Conservation (phyloP, 179 eudicot genomes). For the Drosera spatulata region DNA sequence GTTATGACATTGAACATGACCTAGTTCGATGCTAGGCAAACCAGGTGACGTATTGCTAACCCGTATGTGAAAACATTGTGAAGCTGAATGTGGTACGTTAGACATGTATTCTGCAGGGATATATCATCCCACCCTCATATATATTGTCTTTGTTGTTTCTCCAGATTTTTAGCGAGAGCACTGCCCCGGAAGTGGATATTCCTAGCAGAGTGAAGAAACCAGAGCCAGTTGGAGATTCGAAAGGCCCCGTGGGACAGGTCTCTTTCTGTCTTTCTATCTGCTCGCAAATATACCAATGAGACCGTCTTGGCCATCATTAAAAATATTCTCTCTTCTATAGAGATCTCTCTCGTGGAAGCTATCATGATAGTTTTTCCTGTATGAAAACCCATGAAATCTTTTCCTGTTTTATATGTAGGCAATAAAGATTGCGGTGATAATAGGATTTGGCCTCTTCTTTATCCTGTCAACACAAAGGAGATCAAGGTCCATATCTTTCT, state of each 20-base stretch:
- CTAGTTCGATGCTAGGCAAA: too few relatives aligned
- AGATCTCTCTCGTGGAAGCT: too few relatives aligned
- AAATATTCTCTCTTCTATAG: too few relatives aligned
- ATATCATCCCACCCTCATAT: too few relatives aligned
- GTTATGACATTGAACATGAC: too few relatives aligned
- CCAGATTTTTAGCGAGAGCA: slow-evolving; percentile 15
- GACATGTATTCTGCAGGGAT: too few relatives aligned
- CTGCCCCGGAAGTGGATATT: slow-evolving; percentile 9
- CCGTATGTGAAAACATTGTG: too few relatives aligned
- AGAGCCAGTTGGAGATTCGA: slow-evolving; percentile 15
- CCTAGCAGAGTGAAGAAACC: slow-evolving; percentile 6
- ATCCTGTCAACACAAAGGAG: slow-evolving; percentile 33
- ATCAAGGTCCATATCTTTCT: slow-evolving; percentile 14
- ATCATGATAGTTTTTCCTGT: too few relatives aligned
- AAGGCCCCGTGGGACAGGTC: slow-evolving; percentile 45
- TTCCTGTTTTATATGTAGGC: slow-evolving; percentile 15
- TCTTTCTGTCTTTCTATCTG: slow-evolving; percentile 3
- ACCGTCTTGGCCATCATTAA: too few relatives aligned
- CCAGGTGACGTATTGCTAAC: too few relatives aligned
- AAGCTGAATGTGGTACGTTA: too few relatives aligned
- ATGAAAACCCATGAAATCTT: background rate
- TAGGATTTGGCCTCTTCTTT: slow-evolving; percentile 39
- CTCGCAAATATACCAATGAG: background rate
- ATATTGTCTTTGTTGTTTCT: background rate
- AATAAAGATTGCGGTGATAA: slow-evolving; percentile 29